Evolutionary conservation across 768 basidiomycete genomes (phyloP), one percentile per base, ranked within the genome.

Genomic region (Botryobasidium botryosum): DNA sequence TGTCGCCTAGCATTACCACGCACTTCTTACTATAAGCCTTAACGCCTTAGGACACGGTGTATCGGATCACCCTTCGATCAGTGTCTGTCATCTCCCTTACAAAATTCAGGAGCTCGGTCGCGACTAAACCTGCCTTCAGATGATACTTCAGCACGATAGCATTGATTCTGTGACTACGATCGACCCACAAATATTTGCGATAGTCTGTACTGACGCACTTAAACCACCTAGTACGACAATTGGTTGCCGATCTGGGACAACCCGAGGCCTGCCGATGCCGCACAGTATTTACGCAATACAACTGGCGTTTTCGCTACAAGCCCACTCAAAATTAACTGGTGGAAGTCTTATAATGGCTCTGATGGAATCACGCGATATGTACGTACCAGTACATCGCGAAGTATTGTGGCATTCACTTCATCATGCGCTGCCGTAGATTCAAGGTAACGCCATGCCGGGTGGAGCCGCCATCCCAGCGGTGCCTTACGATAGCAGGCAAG

Each of bases 171-270:
- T n/a, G n/a, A n/a, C n/a, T n/a, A n/a, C n/a, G n/a, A n/a, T n/a
- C n/a, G n/a, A n/a, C n/a, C n/a, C n/a, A n/a, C n/a, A n/a, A n/a
- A n/a, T n/a, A n/a, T n/a, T n/a, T n/a, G n/a, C n/a, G n/a, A n/a
- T n/a, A n/a, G n/a, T n/a, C n/a, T n/a, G n/a, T n/a, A n/a, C n/a
- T n/a, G n/a, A n/a, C n/a, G n/a, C n/a, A n/a, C n/a, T n/a, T n/a
- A n/a, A n/a, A n/a, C n/a, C n/a, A n/a, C n/a, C n/a, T n/a, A 72
- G 1, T 76, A 76, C 53, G 72, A 77, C 17, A 76, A 75, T 57
- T 78, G 75, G 75, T 68, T 35, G 20, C 36, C 68, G 29, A 70
- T 75, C 3, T 75, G 70, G 72, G 57, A 59, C 26, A 59, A 61
- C 56, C 75, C 75, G 18, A 64, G 68, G 17, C 55, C 69, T 6